phyloP scores from a whole-genome alignment of 2,329 filamentous ascomycete species.

The Cytospora piceicola region DNA sequence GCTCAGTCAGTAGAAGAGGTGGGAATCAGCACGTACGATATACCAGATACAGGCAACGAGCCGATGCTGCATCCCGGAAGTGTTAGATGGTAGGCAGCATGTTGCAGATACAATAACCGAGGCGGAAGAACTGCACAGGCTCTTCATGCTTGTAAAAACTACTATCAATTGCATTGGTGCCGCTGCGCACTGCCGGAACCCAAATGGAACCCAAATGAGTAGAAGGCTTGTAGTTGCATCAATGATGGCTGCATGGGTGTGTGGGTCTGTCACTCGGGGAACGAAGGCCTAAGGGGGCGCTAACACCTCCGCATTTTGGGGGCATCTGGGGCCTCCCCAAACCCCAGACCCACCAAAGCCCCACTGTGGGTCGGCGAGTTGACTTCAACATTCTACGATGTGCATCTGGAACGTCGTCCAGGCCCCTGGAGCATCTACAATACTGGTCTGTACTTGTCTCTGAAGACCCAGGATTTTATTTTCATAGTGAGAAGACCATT shows the following conservation, averaged over 20 bases:
- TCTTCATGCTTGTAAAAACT: too few species aligned
- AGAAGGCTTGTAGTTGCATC: too few species aligned
- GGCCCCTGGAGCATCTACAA: background rate
- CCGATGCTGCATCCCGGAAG: conserved; percentile 22
- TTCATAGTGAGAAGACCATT: too few species aligned
- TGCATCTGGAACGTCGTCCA: too few species aligned
- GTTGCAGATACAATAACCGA: background rate
- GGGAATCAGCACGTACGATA: background rate
- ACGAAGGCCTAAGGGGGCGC: background rate
- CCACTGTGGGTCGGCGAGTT: background rate
- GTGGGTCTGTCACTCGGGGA: background rate
- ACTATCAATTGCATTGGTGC: too few species aligned
- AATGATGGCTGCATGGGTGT: background rate
- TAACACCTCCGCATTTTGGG: background rate
- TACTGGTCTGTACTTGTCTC: background rate
- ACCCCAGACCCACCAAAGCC: background rate
- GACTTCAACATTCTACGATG: background rate
- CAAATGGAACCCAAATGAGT: background rate
- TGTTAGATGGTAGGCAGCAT: background rate
- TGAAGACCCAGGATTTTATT: background rate
- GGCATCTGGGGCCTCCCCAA: background rate
- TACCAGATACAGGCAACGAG: conserved; percentile 4
- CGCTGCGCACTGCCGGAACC: too few species aligned
- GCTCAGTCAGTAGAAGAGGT: background rate
- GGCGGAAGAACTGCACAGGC: background rate